Percentiles rank a stretch among this genome's conserved stretches.
phyloP scores from a whole-genome alignment of 768 basidiomycete genomes.

The Termitomyces titanicus region DNA sequence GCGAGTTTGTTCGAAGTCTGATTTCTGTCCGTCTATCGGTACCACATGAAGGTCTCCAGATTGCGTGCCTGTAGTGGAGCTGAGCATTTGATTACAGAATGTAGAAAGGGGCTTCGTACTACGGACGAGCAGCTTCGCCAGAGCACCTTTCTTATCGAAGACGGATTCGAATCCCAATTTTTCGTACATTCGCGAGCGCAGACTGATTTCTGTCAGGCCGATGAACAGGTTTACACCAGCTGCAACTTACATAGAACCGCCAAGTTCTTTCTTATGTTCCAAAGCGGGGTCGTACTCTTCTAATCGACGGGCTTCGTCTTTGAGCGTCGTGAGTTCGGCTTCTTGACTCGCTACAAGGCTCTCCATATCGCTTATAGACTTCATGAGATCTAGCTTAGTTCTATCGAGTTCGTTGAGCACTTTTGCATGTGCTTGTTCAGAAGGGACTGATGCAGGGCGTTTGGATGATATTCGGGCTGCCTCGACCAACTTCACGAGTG shows the following conservation, averaged over 20 bases:
- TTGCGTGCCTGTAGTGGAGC: conserved; percentile 36
- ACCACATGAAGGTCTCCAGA: conserved; percentile 44
- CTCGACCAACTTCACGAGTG: conserved; percentile 60
- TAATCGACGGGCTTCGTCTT: conserved; percentile 55
- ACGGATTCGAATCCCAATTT: conserved; percentile 72
- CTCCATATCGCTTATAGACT: conserved; percentile 74
- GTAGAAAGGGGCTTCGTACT: conserved; percentile 19
- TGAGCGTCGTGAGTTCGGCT: conserved; percentile 63
- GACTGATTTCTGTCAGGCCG: conserved; percentile 30
- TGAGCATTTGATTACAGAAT: background rate
- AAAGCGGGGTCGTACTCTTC: conserved; percentile 70
- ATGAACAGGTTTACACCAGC: background rate
- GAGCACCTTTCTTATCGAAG: conserved; percentile 43
- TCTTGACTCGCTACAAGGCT: conserved; percentile 62
- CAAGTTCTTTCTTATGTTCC: conserved; percentile 68
- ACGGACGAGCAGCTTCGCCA: conserved; percentile 68
- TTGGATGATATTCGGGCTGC: conserved; percentile 68
- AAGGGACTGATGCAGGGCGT: conserved; percentile 67
- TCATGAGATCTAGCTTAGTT: conserved; percentile 60
- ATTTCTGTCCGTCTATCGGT: conserved; percentile 30
- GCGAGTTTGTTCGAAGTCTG: conserved; percentile 34
- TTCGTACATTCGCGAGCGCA: conserved; percentile 67
- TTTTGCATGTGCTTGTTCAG: conserved; percentile 56
- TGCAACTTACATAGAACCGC: conserved; percentile 58
- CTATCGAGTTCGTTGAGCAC: conserved; percentile 64